Evolutionary conservation across 208 protist genomes (phyloP).

Genomic region (Trypanosoma brucei): DNA sequence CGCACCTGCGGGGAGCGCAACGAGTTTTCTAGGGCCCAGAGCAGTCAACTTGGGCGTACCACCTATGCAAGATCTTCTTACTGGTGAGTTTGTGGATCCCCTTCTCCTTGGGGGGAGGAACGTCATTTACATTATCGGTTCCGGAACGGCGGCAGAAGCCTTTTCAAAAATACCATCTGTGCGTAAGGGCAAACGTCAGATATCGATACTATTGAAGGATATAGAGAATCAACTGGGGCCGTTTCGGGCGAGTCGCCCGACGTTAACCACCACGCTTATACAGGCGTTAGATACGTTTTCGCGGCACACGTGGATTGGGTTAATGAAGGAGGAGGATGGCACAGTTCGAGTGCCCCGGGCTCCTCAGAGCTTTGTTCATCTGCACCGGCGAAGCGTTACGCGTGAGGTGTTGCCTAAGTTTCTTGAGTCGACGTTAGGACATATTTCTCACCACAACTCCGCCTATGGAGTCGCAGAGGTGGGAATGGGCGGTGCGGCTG

Average conservation of each 20-base stretch:
- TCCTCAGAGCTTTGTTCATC: constrained; percentile 43
- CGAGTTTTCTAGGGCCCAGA: constrained; percentile 9
- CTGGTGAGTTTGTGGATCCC: constrained; percentile 84
- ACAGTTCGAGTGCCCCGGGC: constrained; percentile 48
- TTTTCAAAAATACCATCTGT: constrained; percentile 68
- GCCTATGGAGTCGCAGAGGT: constrained; percentile 16
- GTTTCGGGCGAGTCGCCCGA: constrained; percentile 41
- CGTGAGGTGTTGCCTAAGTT: constrained; percentile 82
- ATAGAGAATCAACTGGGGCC: constrained; percentile 79
- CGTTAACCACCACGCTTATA: constrained; percentile 62
- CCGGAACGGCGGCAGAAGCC: constrained; percentile 61
- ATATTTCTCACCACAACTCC: constrained; percentile 5
- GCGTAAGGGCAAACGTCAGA: constrained; percentile 66
- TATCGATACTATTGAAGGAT: constrained; percentile 82
- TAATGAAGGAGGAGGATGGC: constrained; percentile 77
- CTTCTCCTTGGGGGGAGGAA: constrained; percentile 62
- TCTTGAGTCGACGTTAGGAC: constrained; percentile 58
- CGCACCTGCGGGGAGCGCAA: constrained; percentile 40
- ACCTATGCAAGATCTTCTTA: constrained; percentile 86
- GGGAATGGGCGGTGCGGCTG: constrained; percentile 8
- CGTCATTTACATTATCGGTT: constrained; percentile 86
- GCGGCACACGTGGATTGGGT: constrained; percentile 81
- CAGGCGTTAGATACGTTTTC: constrained; percentile 80
- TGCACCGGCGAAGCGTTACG: constrained; percentile 69
- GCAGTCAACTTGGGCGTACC: constrained; percentile 32